Conservation (phyloP, 306 rosid genomes). For the Inga laurina region DNA sequence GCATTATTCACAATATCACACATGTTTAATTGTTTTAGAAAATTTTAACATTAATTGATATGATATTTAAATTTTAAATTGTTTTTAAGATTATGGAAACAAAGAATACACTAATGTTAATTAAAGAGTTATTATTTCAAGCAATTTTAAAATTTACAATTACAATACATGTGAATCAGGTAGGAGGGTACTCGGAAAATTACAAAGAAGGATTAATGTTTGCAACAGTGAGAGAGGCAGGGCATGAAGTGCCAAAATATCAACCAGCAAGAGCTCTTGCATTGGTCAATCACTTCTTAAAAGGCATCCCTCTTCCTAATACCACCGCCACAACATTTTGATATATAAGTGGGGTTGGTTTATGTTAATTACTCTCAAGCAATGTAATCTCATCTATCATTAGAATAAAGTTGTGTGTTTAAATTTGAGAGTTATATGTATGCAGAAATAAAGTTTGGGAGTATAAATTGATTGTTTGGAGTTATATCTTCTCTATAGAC, state of each 20-base stretch:
- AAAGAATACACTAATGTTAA: too few species aligned
- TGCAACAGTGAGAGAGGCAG: slow-evolving; percentile 79
- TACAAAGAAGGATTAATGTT: slow-evolving; percentile 63
- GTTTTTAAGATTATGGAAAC: too few species aligned
- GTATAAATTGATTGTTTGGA: too few species aligned
- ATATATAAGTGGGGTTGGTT: neutral
- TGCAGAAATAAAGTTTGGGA: too few species aligned
- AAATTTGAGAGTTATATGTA: too few species aligned
- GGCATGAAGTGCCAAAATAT: slow-evolving; percentile 86
- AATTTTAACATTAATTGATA: too few species aligned
- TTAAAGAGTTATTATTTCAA: too few species aligned
- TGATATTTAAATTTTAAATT: too few species aligned
- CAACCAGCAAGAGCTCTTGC: slow-evolving; percentile 76
- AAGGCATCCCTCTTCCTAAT: slow-evolving; percentile 59
- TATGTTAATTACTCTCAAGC: neutral
- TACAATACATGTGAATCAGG: slow-evolving; percentile 22
- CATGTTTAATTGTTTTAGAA: neutral
- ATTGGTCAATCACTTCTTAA: slow-evolving; percentile 62
- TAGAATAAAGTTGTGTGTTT: neutral
- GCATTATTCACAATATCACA: neutral
- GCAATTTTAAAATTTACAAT: too few species aligned
- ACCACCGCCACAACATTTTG: neutral
- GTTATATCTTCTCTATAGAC: too few species aligned
- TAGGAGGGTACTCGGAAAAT: slow-evolving; percentile 66
- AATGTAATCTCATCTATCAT: too few species aligned